These are phyloP conservation scores for Scedosporium boydii DNA, from an alignment of 2,329 filamentous ascomycete species.

Conservation along the genomic window DNA sequence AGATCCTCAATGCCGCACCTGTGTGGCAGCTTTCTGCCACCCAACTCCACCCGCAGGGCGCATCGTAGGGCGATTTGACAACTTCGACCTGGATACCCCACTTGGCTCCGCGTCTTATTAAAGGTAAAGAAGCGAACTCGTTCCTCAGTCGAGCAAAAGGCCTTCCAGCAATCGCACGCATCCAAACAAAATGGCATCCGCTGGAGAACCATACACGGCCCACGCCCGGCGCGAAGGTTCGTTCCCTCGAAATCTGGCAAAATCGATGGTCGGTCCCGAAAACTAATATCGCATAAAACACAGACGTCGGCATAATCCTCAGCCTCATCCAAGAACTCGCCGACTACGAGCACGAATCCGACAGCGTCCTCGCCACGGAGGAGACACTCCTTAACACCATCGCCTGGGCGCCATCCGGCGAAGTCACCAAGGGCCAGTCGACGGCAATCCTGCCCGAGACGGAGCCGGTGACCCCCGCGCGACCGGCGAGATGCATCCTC, in stretches of 20 bases:
- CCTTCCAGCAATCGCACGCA: not conserved
- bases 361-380: conserved; percentile 69
- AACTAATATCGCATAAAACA: conserved; percentile 8
- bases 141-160: no score
- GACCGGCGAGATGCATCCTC: conserved; percentile 69
- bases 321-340: conserved; percentile 76
- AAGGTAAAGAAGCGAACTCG: no score
- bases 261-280: not conserved
- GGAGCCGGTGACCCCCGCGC: conserved; percentile 42
- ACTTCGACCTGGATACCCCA: no score
- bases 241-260: conserved; percentile 5
- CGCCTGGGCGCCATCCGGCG: conserved; percentile 56
- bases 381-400: conserved; percentile 64
- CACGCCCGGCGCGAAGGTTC: conserved; percentile 52
- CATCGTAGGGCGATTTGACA: no score
- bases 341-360: conserved; percentile 71
- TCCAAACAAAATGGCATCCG: not conserved
- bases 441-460: conserved; percentile 24
- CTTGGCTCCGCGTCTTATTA: no score
- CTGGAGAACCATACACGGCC: conserved; percentile 2
- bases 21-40: no score
- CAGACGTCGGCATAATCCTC: conserved; percentile 77
- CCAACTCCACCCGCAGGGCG: no score
- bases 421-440: conserved; percentile 27
- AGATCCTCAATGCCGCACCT: no score